Percentiles rank a stretch among this genome's conserved stretches.
Evolutionary conservation across 2,329 filamentous ascomycete genomes (phyloP).

Genomic region (Hymenoscyphus linearis): DNA sequence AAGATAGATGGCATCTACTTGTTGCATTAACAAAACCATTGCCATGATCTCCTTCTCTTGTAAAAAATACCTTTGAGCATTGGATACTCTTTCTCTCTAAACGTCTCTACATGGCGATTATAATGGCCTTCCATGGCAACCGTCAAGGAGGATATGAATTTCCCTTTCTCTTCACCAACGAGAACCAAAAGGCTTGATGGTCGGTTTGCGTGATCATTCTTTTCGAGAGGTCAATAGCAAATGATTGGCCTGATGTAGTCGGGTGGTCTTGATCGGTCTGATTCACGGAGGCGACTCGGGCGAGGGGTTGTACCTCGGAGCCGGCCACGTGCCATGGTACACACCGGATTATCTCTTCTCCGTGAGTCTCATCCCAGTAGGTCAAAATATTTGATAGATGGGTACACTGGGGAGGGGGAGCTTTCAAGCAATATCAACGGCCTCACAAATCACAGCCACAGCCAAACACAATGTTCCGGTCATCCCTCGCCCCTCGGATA

Average conservation of each 20-base stretch:
- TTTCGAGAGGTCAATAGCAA: slow-evolving; percentile 5
- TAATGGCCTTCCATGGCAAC: slow-evolving; percentile 38
- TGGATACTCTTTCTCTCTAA: slow-evolving; percentile 59
- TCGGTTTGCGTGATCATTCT: slow-evolving; percentile 18
- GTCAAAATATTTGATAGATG: slow-evolving; percentile 5
- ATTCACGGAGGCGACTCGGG: no score
- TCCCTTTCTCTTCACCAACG: slow-evolving; percentile 12
- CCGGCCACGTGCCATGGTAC: neutral
- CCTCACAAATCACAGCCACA: slow-evolving; percentile 16
- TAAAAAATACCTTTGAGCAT: slow-evolving; percentile 56
- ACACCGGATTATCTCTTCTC: slow-evolving; percentile 1
- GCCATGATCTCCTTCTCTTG: neutral
- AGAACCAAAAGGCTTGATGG: slow-evolving; percentile 14
- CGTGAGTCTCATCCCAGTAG: neutral
- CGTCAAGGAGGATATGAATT: slow-evolving; percentile 16
- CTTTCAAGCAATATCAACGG: neutral
- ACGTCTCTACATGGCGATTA: slow-evolving; percentile 51
- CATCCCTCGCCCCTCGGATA: slow-evolving; percentile 27
- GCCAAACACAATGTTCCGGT: slow-evolving; percentile 29
- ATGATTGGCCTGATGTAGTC: neutral
- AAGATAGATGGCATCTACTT: slow-evolving; percentile 53
- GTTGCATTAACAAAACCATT: slow-evolving; percentile 5
- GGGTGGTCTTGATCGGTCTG: no score
- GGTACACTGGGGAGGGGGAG: neutral
- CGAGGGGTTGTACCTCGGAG: neutral